Evolutionary conservation across 2,329 filamentous ascomycete species (phyloP), one percentile per base, ranked within the genome.

Genomic region (Pseudocercospora crystallina): DNA sequence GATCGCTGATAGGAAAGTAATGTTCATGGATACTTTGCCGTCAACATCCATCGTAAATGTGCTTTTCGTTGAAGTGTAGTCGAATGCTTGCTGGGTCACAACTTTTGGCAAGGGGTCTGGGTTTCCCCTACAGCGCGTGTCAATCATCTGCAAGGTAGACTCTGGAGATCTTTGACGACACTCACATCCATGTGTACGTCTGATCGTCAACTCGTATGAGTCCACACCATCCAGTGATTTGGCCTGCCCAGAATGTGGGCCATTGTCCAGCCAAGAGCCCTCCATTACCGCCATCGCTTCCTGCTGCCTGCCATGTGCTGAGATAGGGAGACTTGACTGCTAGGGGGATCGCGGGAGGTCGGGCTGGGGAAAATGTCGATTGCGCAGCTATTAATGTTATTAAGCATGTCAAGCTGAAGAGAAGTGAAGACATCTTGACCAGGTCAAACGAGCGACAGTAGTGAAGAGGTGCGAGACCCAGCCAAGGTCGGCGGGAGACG

Each of bases 281-380:
- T 31, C 83, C 83, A 62, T 85, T 81, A 8, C 80, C 79, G 15
- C 79, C 81, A 65, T 83, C 76, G 26, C 73, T 80, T 1, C 83
- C 84, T 8, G 78, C 63, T 11, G 80, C 71, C 36, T 86, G 75
- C 85, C 86, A 89, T 11, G 83, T 80, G 64, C 81, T 89, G 12
- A 91, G 70, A 60, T 91, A 92, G 0, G 88, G 88, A 8, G 83
- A 86, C 55, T 82, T 83, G 38, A 91, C 87, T 37, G 86, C 86
- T 31, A 92, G 70, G 10, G 88, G 87, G 26, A 87, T 75, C 1
- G 86, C 79, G 12, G 86, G 86, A 36, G 85, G 85, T 5, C 83
- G 77, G 32, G 81, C 79, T 31, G 85, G 85, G 32, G 71, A 75
- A 64, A 87, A 88, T 1, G 75, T 81, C 8, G 83, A 86, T 39